Evolutionary conservation across 179 eudicot species (phyloP).

Genomic region (Camellia oleifera): DNA sequence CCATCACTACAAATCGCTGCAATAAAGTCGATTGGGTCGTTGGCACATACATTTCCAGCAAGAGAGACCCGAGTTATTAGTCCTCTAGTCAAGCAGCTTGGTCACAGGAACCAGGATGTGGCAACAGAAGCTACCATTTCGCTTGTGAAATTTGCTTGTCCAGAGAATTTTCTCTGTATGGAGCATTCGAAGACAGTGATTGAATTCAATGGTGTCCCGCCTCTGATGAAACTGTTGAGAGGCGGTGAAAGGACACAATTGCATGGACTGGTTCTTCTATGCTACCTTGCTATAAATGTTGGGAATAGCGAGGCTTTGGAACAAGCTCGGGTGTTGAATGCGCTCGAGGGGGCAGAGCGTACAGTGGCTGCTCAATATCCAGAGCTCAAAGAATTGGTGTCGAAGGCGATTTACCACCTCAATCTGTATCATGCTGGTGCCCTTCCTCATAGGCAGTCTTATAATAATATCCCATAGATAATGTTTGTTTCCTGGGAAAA

Average conservation of each 20-base stretch:
- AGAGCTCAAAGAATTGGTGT: conserved; percentile 46
- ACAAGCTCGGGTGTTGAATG: conserved; percentile 51
- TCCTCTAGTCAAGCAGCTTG: conserved; percentile 56
- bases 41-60: conserved; percentile 69
- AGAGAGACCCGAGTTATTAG: conserved; percentile 60
- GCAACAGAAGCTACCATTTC: conserved; percentile 63
- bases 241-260: conserved; percentile 34
- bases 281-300: conserved; percentile 63
- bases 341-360: conserved; percentile 57
- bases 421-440: conserved; percentile 41
- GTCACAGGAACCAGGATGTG: conserved; percentile 43
- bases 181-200: conserved; percentile 65
- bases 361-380: conserved; percentile 36
- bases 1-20: conserved; percentile 37
- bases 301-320: conserved; percentile 49
- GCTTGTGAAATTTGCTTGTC: conserved; percentile 58
- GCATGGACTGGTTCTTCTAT: conserved; percentile 48
- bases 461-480: no score
- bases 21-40: conserved; percentile 60
- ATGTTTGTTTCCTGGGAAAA: neutral
- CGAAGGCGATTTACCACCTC: conserved; percentile 48
- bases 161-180: conserved; percentile 51
- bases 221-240: conserved; percentile 57
- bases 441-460: conserved; percentile 27
- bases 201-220: conserved; percentile 54